Evolutionary conservation across 148 eudicot genomes (phyloP).

Genomic region (Vaccinium macrocarpon): DNA sequence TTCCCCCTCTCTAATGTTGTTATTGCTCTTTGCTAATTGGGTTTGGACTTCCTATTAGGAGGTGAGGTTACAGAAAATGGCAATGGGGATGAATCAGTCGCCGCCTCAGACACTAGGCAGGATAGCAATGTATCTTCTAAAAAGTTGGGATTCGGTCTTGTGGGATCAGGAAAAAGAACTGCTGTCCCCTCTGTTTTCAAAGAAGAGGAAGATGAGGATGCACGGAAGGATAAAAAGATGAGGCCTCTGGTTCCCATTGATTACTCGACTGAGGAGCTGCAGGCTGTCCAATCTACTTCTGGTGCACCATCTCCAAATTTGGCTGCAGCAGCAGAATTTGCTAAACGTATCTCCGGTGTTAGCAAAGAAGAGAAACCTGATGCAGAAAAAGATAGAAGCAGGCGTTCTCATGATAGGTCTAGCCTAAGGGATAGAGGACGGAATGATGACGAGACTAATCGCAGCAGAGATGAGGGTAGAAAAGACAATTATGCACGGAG

Average conservation of each 20-base stretch:
- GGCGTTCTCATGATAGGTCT: slow-evolving; percentile 73
- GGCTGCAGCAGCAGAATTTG: slow-evolving; percentile 63
- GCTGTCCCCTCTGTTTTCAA: slow-evolving; percentile 81
- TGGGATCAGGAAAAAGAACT: slow-evolving; percentile 85
- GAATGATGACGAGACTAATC: slow-evolving; percentile 42
- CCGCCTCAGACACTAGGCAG: slow-evolving; percentile 42
- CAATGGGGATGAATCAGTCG: slow-evolving; percentile 41
- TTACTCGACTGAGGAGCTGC: slow-evolving; percentile 87
- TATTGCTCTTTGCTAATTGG: not conserved
- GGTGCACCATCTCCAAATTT: slow-evolving; percentile 44
- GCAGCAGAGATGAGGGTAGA: slow-evolving; percentile 34
- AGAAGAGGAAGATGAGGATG: slow-evolving; percentile 89
- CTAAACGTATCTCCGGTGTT: slow-evolving; percentile 49
- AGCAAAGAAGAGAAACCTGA: slow-evolving; percentile 68
- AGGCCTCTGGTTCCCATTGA: slow-evolving; percentile 97
- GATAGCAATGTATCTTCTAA: slow-evolving; percentile 49
- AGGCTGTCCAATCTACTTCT: slow-evolving; percentile 48
- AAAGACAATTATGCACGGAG: slow-evolving; percentile 24
- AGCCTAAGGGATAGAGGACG: slow-evolving; percentile 63
- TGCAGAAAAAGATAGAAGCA: slow-evolving; percentile 61
- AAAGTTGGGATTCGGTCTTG: slow-evolving; percentile 86
- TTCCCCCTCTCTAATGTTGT: not conserved
- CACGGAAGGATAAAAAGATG: slow-evolving; percentile 92
- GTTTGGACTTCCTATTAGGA: slow-evolving; percentile 31
- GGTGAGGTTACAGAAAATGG: slow-evolving; percentile 59